Evolutionary conservation across 2,329 filamentous ascomycete species (phyloP).

Genomic region (Sporothrix euskadiensis): DNA sequence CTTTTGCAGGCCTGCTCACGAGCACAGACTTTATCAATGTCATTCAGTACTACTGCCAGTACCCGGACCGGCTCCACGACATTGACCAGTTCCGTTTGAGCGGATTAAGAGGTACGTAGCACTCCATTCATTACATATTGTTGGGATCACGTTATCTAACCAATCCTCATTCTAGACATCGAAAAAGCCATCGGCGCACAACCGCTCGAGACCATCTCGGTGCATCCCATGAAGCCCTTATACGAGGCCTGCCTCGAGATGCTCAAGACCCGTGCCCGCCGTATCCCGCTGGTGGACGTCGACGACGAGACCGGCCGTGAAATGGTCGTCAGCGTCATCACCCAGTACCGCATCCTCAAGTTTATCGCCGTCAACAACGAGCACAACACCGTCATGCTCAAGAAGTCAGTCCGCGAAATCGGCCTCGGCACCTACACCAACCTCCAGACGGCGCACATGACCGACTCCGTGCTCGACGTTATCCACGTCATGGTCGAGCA

Average conservation of each 20-base stretch:
- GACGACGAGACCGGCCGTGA: constrained; percentile 92
- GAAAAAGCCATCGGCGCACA: constrained; percentile 89
- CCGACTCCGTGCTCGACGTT: constrained; percentile 87
- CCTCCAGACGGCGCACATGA: constrained; percentile 82
- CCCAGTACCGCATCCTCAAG: constrained; percentile 96
- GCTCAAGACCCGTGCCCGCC: constrained; percentile 87
- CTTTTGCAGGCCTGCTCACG: constrained; percentile 90
- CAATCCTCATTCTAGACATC: constrained; percentile 63
- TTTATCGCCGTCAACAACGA: constrained; percentile 94
- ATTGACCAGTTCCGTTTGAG: constrained; percentile 93
- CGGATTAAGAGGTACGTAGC: constrained; percentile 74
- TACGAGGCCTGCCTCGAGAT: constrained; percentile 95
- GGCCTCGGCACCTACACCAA: constrained; percentile 80
- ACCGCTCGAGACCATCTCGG: constrained; percentile 93
- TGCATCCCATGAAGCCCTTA: constrained; percentile 83
- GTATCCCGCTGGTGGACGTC: constrained; percentile 89
- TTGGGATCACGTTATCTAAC: not conserved
- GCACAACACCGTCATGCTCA: constrained; percentile 81
- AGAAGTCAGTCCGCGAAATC: constrained; percentile 82
- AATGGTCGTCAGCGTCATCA: constrained; percentile 94
- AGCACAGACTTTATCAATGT: constrained; percentile 98
- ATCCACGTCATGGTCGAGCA: constrained; percentile 90
- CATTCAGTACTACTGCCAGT: constrained; percentile 98
- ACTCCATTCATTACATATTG: not conserved
- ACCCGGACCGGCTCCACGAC: constrained; percentile 82